Conservation (phyloP, 2,329 filamentous ascomycete species). For the Neobulgaria alba region DNA sequence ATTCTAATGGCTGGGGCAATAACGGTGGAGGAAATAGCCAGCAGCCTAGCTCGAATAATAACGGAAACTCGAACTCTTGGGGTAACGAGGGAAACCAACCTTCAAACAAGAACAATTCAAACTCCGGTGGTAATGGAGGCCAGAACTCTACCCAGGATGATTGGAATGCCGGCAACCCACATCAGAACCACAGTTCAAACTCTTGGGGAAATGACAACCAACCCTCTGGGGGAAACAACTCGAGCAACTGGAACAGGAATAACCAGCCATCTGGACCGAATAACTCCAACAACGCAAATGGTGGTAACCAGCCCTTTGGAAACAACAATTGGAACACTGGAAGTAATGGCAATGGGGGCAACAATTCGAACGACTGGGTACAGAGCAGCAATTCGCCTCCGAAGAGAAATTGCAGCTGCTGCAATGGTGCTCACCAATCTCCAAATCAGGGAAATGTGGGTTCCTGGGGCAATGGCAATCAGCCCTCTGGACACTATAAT, state of each 20-base stretch:
- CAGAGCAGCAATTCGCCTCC: too few species aligned
- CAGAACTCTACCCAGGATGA: too few species aligned
- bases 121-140: too few species aligned
- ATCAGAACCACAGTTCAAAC: too few species aligned
- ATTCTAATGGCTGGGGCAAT: conserved; percentile 2
- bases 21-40: background rate
- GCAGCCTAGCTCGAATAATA: background rate
- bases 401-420: too few species aligned
- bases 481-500: background rate
- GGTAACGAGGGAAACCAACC: background rate
- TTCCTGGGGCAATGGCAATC: background rate
- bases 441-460: conserved; percentile 4
- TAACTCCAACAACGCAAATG: too few species aligned
- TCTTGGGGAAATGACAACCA: conserved; percentile 2
- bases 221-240: conserved; percentile 2
- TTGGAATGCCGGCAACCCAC: too few species aligned
- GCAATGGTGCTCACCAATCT: conserved; percentile 2
- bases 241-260: conserved; percentile 3
- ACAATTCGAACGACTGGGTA: conserved; percentile 2
- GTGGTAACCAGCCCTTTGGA: background rate
- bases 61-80: conserved; percentile 1
- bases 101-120: background rate
- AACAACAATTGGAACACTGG: background rate
- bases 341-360: conserved; percentile 1
- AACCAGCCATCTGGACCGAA: background rate